These are phyloP conservation scores for Coemansia sp. DNA, from an alignment of 192 early-diverging fungal species.

Conservation along the genomic window DNA sequence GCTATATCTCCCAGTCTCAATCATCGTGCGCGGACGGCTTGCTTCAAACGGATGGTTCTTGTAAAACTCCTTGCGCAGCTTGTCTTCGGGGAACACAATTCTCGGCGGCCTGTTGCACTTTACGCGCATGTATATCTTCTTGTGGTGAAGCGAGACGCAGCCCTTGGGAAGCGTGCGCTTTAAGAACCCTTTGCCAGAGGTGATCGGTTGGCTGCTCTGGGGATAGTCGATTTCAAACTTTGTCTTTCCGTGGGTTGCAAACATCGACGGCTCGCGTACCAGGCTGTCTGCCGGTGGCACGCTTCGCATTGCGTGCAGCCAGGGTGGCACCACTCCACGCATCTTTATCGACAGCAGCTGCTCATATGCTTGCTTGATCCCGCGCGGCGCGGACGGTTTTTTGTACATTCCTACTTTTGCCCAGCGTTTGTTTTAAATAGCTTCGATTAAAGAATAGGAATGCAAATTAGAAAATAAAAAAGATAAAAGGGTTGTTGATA, in stretches of 20 bases:
- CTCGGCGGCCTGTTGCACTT: constrained; percentile 61
- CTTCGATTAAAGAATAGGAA: not conserved
- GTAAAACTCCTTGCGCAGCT: constrained; percentile 82
- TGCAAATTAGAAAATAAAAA: not conserved
- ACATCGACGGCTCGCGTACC: constrained; percentile 50
- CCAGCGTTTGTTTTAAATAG: not conserved
- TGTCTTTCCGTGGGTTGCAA: constrained; percentile 34
- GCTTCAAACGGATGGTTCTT: constrained; percentile 92
- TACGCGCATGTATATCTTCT: constrained; percentile 62
- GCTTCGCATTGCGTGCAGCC: constrained; percentile 50
- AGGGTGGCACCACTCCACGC: constrained; percentile 42
- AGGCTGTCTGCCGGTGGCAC: constrained; percentile 47
- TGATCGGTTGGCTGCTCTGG: not conserved
- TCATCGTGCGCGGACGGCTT: constrained; percentile 65
- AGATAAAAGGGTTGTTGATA: not conserved
- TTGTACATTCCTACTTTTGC: constrained; percentile 37
- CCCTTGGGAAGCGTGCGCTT: constrained; percentile 33
- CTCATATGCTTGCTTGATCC: constrained; percentile 39
- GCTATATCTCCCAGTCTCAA: constrained; percentile 62
- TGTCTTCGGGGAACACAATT: constrained; percentile 90
- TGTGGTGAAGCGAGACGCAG: constrained; percentile 40
- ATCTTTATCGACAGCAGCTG: constrained; percentile 36
- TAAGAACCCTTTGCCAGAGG: constrained; percentile 3
- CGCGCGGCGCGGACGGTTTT: constrained; percentile 37
- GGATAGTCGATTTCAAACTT: constrained; percentile 32